Evolutionary conservation across 805 yeast genomes (phyloP).

Genomic region (Helenozyma rhizophorensis): DNA sequence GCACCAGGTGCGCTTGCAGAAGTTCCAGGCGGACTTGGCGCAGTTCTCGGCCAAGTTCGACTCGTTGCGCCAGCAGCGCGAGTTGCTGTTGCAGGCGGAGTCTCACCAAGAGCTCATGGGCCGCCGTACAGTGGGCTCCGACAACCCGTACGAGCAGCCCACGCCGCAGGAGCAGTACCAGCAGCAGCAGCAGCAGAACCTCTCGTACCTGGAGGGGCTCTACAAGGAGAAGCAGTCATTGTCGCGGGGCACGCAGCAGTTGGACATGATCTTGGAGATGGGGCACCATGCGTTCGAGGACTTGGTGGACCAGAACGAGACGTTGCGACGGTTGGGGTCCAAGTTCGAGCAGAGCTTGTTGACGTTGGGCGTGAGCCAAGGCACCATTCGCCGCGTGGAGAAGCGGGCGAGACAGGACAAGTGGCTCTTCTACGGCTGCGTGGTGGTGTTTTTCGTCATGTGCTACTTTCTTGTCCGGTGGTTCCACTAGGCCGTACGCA

Average conservation of each 20-base stretch:
- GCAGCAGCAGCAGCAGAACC: constrained; percentile 18
- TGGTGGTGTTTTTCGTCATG: constrained; percentile 53
- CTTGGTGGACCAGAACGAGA: constrained; percentile 77
- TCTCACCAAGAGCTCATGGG: constrained; percentile 54
- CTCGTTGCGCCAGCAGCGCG: constrained; percentile 52
- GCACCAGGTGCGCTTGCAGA: constrained; percentile 48
- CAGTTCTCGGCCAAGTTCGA: constrained; percentile 50
- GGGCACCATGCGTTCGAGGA: constrained; percentile 85
- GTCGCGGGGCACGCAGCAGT: constrained; percentile 68
- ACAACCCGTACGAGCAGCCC: constrained; percentile 46
- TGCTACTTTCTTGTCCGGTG: constrained; percentile 67
- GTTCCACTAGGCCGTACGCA: constrained; percentile 49
- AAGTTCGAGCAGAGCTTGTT: constrained; percentile 64
- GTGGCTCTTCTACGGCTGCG: constrained; percentile 77
- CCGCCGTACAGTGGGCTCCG: constrained; percentile 39
- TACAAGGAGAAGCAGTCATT: constrained; percentile 62
- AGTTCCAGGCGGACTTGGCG: constrained; percentile 46
- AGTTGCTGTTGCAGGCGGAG: constrained; percentile 43
- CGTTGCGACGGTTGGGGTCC: constrained; percentile 57
- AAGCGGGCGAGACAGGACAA: constrained; percentile 82
- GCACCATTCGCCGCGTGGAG: constrained; percentile 77
- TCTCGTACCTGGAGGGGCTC: constrained; percentile 57
- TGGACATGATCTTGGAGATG: constrained; percentile 88
- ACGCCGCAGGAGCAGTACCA: constrained; percentile 16
- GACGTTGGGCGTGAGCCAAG: constrained; percentile 82